Conservation (phyloP, 2,329 filamentous ascomycete species). For the Parafenestella ontariensis region DNA sequence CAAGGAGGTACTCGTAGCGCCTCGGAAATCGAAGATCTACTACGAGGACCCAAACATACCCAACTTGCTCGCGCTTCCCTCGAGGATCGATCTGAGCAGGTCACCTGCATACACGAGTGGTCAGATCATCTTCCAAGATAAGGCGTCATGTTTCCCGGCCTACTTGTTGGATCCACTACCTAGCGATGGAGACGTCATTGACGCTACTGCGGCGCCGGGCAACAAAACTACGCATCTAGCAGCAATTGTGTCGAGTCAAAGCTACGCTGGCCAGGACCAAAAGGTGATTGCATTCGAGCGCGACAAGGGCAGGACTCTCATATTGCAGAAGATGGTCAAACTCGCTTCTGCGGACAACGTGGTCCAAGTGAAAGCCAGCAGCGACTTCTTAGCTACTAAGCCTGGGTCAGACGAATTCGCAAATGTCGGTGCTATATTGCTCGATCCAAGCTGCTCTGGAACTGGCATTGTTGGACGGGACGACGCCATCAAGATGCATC, state of each 20-base stretch:
- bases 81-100: constrained; percentile 73
- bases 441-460: constrained; percentile 95
- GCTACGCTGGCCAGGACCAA: constrained; percentile 33
- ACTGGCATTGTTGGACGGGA: constrained; percentile 93
- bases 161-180: constrained; percentile 77
- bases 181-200: constrained; percentile 79
- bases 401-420: constrained; percentile 67
- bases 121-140: constrained; percentile 89
- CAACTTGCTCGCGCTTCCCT: constrained; percentile 79
- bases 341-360: constrained; percentile 73
- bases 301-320: constrained; percentile 73
- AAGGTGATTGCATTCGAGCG: constrained; percentile 82
- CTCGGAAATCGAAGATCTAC: constrained; percentile 58
- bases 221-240: constrained; percentile 97
- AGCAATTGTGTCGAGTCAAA: constrained; percentile 67
- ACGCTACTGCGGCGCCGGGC: constrained; percentile 91
- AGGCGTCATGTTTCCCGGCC: constrained; percentile 95
- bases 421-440: constrained; percentile 79
- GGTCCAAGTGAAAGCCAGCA: constrained; percentile 72
- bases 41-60: constrained; percentile 83
- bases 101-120: constrained; percentile 77
- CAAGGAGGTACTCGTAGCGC: constrained; percentile 59
- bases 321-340: constrained; percentile 82
- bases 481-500: constrained; percentile 69
- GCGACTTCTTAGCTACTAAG: constrained; percentile 83